phyloP scores from a whole-genome alignment of 352 stramenopile genomes.

The Globisporangium nagaii region DNA sequence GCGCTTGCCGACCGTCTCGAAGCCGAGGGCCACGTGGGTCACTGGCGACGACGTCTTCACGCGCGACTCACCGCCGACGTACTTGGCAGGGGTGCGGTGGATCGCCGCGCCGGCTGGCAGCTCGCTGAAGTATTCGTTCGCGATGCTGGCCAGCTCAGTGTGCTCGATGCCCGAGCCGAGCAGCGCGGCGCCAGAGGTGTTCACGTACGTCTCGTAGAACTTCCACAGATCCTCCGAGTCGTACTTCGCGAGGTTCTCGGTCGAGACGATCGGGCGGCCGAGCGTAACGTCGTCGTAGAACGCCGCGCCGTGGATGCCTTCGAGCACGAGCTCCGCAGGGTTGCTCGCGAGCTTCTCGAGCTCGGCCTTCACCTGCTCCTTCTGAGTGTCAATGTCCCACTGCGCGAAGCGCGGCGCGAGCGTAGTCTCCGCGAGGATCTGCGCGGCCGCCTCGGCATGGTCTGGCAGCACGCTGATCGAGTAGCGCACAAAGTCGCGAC shows the following conservation, averaged over 20 bases:
- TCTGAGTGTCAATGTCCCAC: constrained; percentile 75
- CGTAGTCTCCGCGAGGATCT: constrained; percentile 78
- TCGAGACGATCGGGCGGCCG: constrained; percentile 37
- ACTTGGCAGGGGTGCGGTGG: constrained; percentile 31
- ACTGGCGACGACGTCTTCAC: constrained; percentile 49
- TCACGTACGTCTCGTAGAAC: constrained; percentile 72
- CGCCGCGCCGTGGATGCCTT: constrained; percentile 64
- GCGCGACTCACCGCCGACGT: constrained; percentile 76
- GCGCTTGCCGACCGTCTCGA: constrained; percentile 44
- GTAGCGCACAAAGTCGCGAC: constrained; percentile 76
- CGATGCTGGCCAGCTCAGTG: constrained; percentile 48
- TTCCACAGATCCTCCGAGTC: constrained; percentile 37
- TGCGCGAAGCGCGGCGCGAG: constrained; percentile 68
- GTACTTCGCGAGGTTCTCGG: constrained; percentile 55
- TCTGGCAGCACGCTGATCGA: constrained; percentile 71
- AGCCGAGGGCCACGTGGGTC: constrained; percentile 72
- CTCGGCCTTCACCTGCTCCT: constrained; percentile 58
- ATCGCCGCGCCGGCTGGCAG: constrained; percentile 27
- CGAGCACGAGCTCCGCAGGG: constrained; percentile 37
- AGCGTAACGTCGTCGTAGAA: constrained; percentile 81
- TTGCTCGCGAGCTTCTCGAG: constrained; percentile 33
- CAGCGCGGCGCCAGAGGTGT: constrained; percentile 49
- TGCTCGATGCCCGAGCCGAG: constrained; percentile 64
- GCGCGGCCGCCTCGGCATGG: constrained; percentile 51
- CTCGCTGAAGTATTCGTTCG: constrained; percentile 57